Evolutionary conservation across 2,329 filamentous ascomycete species (phyloP).

Genomic region (Alternaria viburni): DNA sequence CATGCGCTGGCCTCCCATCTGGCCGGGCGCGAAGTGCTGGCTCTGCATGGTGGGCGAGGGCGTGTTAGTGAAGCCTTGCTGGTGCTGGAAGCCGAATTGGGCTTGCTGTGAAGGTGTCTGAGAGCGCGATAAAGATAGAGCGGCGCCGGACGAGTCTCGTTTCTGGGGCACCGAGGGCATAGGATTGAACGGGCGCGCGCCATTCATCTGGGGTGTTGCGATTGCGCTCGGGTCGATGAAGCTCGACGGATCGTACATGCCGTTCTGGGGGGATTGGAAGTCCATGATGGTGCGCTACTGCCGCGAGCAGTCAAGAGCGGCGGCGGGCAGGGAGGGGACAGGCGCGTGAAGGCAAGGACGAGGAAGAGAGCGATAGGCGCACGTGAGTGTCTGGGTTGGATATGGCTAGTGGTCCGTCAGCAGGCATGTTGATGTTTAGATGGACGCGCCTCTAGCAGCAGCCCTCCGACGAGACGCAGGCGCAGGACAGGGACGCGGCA

Average conservation of each 20-base stretch:
- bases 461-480: conserved; percentile 22
- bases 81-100: conserved; percentile 67
- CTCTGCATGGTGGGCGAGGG: conserved; percentile 92
- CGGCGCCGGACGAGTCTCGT: conserved; percentile 83
- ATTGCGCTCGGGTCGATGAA: conserved; percentile 51
- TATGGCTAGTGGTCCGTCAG: conserved; percentile 35
- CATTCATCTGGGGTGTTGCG: conserved; percentile 61
- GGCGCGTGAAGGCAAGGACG: conserved; percentile 12
- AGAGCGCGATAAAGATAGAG: conserved; percentile 89
- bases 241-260: conserved; percentile 45
- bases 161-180: conserved; percentile 94
- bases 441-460: conserved; percentile 33
- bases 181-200: conserved; percentile 78
- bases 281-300: conserved; percentile 42
- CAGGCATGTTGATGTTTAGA: conserved; percentile 38
- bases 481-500: conserved; percentile 22
- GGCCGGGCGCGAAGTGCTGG: conserved; percentile 69
- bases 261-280: conserved; percentile 46
- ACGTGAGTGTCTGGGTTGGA: conserved; percentile 35
- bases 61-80: conserved; percentile 79
- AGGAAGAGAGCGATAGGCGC: conserved; percentile 16
- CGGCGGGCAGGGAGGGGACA: conserved; percentile 8
- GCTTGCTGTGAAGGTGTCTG: conserved; percentile 85
- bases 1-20: conserved; percentile 67
- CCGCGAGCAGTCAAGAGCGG: conserved; percentile 6